A percentile compares a stretch with the other conserved stretches of the same genome.
Conservation (phyloP, 441 rosid genomes). For the Pelargonium citronellum region DNA sequence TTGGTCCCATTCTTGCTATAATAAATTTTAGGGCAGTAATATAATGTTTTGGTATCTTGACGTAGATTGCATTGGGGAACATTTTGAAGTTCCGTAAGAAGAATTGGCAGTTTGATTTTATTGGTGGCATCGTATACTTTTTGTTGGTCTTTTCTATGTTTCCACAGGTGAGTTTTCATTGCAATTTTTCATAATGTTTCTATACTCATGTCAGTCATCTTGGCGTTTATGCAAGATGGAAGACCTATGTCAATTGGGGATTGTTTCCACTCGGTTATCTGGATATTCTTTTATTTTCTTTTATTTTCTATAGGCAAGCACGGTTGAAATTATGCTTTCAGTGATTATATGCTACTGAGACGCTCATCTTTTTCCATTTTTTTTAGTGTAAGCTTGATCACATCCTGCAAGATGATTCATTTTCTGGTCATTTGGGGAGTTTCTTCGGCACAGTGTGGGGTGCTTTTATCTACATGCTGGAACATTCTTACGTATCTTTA, state of each 20-base stretch:
- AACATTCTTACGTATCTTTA: conserved; percentile 72
- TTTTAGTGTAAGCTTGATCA: conserved; percentile 84
- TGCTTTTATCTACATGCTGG: conserved; percentile 58
- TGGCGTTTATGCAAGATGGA: conserved; percentile 3
- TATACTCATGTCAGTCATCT: conserved; percentile 6
- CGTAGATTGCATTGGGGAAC: conserved; percentile 97
- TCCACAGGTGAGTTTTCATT: conserved; percentile 64
- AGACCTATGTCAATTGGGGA: conserved; percentile 1
- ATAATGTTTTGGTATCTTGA: conserved; percentile 17
- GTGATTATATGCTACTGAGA: background rate
- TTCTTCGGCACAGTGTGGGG: conserved; percentile 76
- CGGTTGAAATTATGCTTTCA: background rate
- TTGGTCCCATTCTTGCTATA: conserved; percentile 11
- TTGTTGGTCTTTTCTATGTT: conserved; percentile 82
- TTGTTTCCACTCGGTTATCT: background rate
- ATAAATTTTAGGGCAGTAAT: conserved; percentile 1
- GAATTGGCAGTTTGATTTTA: conserved; percentile 98
- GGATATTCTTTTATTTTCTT: background rate
- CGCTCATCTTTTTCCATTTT: conserved; percentile 10
- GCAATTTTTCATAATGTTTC: conserved; percentile 12
- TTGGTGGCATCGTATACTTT: conserved; percentile 95
- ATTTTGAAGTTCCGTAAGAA: conserved; percentile 97
- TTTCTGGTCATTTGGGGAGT: conserved; percentile 78
- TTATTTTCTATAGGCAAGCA: background rate
- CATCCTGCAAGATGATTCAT: conserved; percentile 80